phyloP scores from a whole-genome alignment of 179 eudicot species.

The Beta lomatogona region DNA sequence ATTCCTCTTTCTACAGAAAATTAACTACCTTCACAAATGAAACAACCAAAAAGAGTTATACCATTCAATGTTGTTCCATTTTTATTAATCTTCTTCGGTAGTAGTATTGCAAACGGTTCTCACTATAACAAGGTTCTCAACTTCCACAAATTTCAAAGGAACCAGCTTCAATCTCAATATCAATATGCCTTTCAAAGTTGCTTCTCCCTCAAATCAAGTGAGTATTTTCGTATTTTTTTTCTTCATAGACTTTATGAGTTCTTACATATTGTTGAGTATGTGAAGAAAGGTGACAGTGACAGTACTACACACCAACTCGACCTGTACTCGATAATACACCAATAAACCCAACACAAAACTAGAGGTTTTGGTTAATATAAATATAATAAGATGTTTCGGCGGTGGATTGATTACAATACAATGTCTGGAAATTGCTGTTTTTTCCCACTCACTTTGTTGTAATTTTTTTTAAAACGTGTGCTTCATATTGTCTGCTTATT shows the following conservation, averaged over 20 bases:
- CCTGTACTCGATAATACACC: no score
- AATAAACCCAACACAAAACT: no score
- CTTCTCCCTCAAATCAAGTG: slow-evolving; percentile 28
- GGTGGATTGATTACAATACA: no score
- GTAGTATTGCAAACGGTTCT: background rate
- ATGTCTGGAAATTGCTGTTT: no score
- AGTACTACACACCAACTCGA: no score
- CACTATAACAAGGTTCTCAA: slow-evolving; percentile 16
- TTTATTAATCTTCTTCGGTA: background rate
- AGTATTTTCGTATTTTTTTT: background rate
- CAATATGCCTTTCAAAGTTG: slow-evolving; percentile 17
- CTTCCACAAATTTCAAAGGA: slow-evolving; percentile 24
- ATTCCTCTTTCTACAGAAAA: background rate
- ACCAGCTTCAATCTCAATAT: background rate
- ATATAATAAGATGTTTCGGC: no score
- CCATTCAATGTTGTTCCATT: background rate
- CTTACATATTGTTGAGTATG: no score
- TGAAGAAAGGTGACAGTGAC: no score
- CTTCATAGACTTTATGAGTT: no score
- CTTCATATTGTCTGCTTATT: background rate
- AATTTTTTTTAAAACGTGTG: no score
- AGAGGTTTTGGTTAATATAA: no score
- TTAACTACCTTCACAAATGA: slow-evolving; percentile 1
- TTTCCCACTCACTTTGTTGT: no score
- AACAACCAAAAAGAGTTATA: background rate